phyloP scores from a whole-genome alignment of 106 monocot species.

The Agapanthus africanus region DNA sequence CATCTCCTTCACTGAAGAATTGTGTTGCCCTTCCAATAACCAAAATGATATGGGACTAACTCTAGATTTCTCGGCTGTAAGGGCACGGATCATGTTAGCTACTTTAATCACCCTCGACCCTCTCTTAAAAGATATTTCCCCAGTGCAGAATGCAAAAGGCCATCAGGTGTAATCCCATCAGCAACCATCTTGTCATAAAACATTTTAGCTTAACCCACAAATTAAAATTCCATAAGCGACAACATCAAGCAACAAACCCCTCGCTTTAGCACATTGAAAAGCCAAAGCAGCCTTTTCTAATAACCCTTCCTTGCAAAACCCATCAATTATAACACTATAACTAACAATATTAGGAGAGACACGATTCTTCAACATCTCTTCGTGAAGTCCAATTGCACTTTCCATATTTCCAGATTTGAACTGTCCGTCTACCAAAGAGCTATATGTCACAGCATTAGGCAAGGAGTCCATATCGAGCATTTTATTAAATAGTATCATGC shows the following conservation, averaged over 20 bases:
- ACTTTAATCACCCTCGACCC: too few species aligned
- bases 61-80: too few species aligned
- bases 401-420: conserved; percentile 25
- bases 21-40: too few species aligned
- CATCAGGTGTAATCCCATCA: conserved; percentile 38
- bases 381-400: conserved; percentile 49
- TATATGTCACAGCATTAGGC: conserved; percentile 50
- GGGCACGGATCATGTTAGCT: too few species aligned
- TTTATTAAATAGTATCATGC: conserved; percentile 25
- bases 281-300: conserved; percentile 34
- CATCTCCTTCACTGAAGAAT: too few species aligned
- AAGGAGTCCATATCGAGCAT: conserved; percentile 28
- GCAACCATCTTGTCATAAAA: conserved; percentile 46
- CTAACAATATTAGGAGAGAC: conserved; percentile 45
- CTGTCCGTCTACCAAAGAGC: conserved; percentile 42
- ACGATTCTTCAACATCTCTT: conserved; percentile 35
- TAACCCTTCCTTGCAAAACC: conserved; percentile 41
- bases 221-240: conserved; percentile 58
- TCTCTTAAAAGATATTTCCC: conserved; percentile 18
- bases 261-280: conserved; percentile 33
- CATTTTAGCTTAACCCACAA: conserved; percentile 36
- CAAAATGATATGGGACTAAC: too few species aligned
- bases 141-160: conserved; percentile 10
- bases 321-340: conserved; percentile 48
- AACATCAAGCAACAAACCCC: conserved; percentile 55